A percentile compares a stretch with the other conserved stretches of the same genome.
These are phyloP conservation scores for Mastigamoeba balamuthi DNA, from an alignment of 78 protist genomes.

Conservation along the genomic window DNA sequence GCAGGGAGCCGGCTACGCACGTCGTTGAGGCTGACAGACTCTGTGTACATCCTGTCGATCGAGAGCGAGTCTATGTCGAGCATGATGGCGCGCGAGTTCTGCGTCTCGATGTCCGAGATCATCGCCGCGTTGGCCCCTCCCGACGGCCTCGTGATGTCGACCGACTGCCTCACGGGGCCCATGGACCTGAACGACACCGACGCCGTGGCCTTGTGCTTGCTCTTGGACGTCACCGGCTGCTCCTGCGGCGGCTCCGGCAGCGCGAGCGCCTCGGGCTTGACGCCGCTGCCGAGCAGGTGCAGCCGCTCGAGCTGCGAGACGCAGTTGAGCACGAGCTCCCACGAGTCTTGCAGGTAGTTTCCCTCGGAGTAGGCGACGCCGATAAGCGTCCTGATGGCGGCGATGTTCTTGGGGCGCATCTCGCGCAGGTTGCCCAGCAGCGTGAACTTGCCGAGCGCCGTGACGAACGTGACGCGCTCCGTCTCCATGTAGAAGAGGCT, in stretches of 20 bases:
- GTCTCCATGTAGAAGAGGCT: slow-evolving; percentile 50
- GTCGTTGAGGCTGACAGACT: slow-evolving; percentile 1
- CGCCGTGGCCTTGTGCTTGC: slow-evolving; percentile 5
- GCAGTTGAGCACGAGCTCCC: slow-evolving; percentile 67
- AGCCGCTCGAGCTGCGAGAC: slow-evolving; percentile 69
- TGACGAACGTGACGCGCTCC: slow-evolving; percentile 86
- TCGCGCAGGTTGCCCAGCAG: slow-evolving; percentile 18
- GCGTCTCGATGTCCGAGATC: slow-evolving; percentile 29
- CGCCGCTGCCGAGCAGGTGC: slow-evolving; percentile 38
- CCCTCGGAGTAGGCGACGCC: slow-evolving; percentile 73
- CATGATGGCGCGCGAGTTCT: not conserved
- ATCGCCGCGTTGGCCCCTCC: not conserved
- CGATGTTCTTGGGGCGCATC: slow-evolving; percentile 74
- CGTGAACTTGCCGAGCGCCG: slow-evolving; percentile 82
- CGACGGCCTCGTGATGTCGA: not conserved
- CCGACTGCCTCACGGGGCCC: not conserved
- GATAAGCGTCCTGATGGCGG: slow-evolving; percentile 58
- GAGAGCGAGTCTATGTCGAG: slow-evolving; percentile 10
- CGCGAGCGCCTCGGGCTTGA: not conserved
- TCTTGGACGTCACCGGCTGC: not conserved
- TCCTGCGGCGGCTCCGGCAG: slow-evolving; percentile 5
- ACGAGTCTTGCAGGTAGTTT: slow-evolving; percentile 61
- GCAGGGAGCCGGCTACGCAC: not conserved
- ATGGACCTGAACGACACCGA: slow-evolving; percentile 11
- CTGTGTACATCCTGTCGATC: slow-evolving; percentile 33